A percentile compares a stretch with the other conserved stretches of the same genome.
Evolutionary conservation across 2,329 filamentous ascomycete genomes (phyloP).

Genomic region (Fusarium sp.): DNA sequence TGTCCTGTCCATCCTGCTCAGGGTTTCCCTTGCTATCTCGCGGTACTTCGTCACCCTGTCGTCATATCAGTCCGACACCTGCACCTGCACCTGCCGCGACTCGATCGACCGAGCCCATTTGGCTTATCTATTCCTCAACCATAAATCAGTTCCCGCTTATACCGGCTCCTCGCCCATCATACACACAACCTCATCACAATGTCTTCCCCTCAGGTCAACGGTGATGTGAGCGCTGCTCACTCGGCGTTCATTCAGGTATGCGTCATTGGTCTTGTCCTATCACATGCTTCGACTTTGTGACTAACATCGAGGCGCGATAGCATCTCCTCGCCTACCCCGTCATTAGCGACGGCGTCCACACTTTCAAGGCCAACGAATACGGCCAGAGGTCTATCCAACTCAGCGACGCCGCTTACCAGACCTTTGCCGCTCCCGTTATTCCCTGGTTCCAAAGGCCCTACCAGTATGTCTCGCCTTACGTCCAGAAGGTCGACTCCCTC

Average conservation of each 20-base stretch:
- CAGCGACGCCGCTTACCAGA: constrained; percentile 79
- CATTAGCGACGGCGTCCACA: constrained; percentile 80
- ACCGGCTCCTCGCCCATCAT: constrained; percentile 17
- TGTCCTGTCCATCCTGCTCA: constrained; percentile 9
- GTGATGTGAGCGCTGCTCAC: constrained; percentile 58
- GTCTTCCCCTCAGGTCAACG: constrained; percentile 61
- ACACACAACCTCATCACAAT: constrained; percentile 47
- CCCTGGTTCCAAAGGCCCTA: constrained; percentile 80
- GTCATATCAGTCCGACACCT: constrained; percentile 12
- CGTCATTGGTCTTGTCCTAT: background rate
- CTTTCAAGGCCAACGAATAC: constrained; percentile 84
- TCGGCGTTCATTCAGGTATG: constrained; percentile 65
- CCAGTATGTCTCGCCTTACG: constrained; percentile 85
- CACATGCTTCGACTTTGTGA: background rate
- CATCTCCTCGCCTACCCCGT: constrained; percentile 88
- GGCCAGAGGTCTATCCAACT: constrained; percentile 86
- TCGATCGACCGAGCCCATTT: constrained; percentile 17
- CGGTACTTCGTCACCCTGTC: constrained; percentile 21
- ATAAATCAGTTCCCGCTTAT: constrained; percentile 1
- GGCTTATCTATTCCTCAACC: constrained; percentile 15
- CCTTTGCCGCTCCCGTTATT: constrained; percentile 81
- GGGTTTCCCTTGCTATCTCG: background rate
- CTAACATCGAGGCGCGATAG: constrained; percentile 56
- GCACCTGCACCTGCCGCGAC: background rate
- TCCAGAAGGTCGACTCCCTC: constrained; percentile 82